phyloP scores from a whole-genome alignment of 495 filamentous ascomycete genomes.

The Penicillium canariense region DNA sequence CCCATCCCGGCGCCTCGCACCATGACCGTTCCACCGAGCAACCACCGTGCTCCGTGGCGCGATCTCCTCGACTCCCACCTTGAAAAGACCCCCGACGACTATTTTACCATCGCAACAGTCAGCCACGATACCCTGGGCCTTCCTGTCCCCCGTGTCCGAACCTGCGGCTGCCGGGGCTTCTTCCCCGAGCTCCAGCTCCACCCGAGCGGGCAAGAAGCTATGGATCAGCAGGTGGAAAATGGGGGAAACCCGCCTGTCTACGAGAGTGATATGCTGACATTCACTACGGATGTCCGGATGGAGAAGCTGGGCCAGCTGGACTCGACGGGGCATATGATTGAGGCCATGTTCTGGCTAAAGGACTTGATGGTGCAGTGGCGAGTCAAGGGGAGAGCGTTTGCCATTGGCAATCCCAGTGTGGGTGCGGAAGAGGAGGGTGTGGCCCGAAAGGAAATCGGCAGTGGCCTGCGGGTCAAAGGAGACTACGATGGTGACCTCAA shows the following conservation, averaged over 20 bases:
- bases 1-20: not conserved
- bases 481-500: constrained; percentile 21
- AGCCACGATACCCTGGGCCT: constrained; percentile 35
- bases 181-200: constrained; percentile 59
- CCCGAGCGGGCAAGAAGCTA: constrained; percentile 56
- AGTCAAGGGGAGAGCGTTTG: constrained; percentile 70
- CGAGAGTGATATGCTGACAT: constrained; percentile 71
- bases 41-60: constrained; percentile 62
- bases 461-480: constrained; percentile 26
- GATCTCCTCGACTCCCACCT: constrained; percentile 63
- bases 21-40: constrained; percentile 9
- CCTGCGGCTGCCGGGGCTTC: constrained; percentile 78
- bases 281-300: constrained; percentile 89
- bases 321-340: constrained; percentile 59
- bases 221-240: constrained; percentile 54
- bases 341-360: constrained; percentile 81
- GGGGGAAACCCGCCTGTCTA: constrained; percentile 61
- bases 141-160: constrained; percentile 58
- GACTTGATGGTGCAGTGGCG: constrained; percentile 78
- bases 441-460: constrained; percentile 46
- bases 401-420: constrained; percentile 61
- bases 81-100: constrained; percentile 54
- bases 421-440: constrained; percentile 37
- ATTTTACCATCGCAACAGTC: constrained; percentile 72
- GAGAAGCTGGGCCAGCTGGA: constrained; percentile 69